Base-by-base conservation (phyloP, 192 early-diverging fungal species). In the Entophlyctis luteolus region DNA sequence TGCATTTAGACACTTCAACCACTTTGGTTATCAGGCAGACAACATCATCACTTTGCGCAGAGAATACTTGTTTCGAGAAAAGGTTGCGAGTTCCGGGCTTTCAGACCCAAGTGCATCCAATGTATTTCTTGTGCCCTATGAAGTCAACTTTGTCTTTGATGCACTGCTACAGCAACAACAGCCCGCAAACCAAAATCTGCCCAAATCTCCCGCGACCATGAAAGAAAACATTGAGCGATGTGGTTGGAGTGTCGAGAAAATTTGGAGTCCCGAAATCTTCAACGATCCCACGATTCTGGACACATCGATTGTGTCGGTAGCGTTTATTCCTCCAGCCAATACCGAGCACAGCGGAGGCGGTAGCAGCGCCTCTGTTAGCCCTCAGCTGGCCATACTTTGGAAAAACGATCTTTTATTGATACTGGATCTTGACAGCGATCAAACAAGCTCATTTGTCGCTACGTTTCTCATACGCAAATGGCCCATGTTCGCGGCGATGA, bases 401-500 rank as follows among this genome's bases (percentile, higher is more conserved):
- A 60, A 45, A 37, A 60, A 60, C 25, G 39, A 60, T 28, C 25
- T 60, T 1, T 45, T 60, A 6, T 10, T 36, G 8, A 28, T 60
- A 2, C 58, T 60, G n/a, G 47, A 60, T 25, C 58, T 60, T 1
- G 34, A 42, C 38, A 23, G 5, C 6, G 14, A 32, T 20, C n/a
- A 60, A 2, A 46, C 16, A 6, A 45, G 38, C 38, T 60, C 58
- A 16, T 60, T 60, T 36, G 22, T 60, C 20, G 8, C 25, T 14
- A 23, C 31, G 18, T 60, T 60, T 28, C 16, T 60, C 14, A 8
- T 28, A 14, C 39, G 47, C 5, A 60, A 60, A 32, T 60, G 58
- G 58, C 22, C 22, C 16, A 60, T 60, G 58, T 60, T 60, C 47
- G n/a, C 32, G 38, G 58, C 39, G 10, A 60, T 60, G 58, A 23